Base-by-base conservation (phyloP, 1,284 basidiomycete species). In the Vanrija sp. region DNA sequence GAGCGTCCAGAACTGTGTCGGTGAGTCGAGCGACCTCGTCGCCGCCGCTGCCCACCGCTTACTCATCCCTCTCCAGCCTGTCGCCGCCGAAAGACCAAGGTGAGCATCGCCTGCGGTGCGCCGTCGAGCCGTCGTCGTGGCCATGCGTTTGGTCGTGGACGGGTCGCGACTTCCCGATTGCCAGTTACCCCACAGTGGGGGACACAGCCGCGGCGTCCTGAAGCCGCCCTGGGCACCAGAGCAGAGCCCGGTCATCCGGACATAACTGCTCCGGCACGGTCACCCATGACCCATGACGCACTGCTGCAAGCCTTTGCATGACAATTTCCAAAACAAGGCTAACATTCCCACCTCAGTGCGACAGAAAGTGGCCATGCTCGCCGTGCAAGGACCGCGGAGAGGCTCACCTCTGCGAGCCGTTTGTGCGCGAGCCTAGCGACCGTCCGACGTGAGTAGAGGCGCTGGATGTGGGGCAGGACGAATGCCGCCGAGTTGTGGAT, bases 301-400 rank as follows among this genome's bases (percentile, higher is more conserved):
- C 31, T 12, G n/a, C n/a, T n/a, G n/a, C n/a, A n/a, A n/a, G n/a
- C n/a, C n/a, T n/a, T n/a, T n/a, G n/a, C n/a, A n/a, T 31, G 4
- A 12, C 15, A 31, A 12, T 14, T 14, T 9, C 12, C 12, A 4
- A 31, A 31, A 31, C 31, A 31, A 31, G 4, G n/a, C 38, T 39
- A 12, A 39, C 38, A 37, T n/a, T 1, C 38, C 38, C 38, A 31
- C 31, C 23, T 7, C 35, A 54, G 49, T 61, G 56, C 37, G 56
- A 57, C 45, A 51, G 56, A 8, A 27, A 58, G 10, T 58, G 56
- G 56, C 56, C 59, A 18, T 61, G 56, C 25, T 56, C 57, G 15
- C 57, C 57, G 4, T 59, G 57, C 46, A 59, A 59, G 39, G 57
- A 59, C 35, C 57, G 57, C 15, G 57, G 57, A n/a, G 57, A 59